Conservation (phyloP, 2,329 filamentous ascomycete species). For the Samsoniella hepiali region DNA sequence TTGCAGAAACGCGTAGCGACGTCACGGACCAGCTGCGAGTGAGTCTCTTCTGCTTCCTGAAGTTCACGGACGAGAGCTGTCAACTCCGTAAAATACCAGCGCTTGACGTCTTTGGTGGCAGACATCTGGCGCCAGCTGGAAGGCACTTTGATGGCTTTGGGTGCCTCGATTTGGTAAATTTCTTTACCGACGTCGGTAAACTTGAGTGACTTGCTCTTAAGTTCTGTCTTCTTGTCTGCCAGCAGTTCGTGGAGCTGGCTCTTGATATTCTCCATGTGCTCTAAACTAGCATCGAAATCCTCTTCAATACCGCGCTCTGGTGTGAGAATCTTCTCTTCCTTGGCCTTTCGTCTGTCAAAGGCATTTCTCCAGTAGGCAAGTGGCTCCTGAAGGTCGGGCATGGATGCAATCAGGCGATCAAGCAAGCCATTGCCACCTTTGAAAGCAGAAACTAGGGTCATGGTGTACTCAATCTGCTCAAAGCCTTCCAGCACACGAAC, state of each 20-base stretch:
- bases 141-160: constrained; percentile 80
- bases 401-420: constrained; percentile 74
- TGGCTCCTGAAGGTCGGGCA: constrained; percentile 77
- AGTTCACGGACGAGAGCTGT: constrained; percentile 78
- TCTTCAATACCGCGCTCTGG: constrained; percentile 85
- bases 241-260: constrained; percentile 68
- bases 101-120: constrained; percentile 81
- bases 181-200: constrained; percentile 92
- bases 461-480: constrained; percentile 95
- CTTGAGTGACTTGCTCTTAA: constrained; percentile 70
- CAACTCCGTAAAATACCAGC: constrained; percentile 88
- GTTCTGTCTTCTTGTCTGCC: constrained; percentile 64
- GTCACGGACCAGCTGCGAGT: constrained; percentile 85
- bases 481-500: constrained; percentile 92
- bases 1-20: constrained; percentile 79
- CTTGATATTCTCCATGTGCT: constrained; percentile 72
- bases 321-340: constrained; percentile 75
- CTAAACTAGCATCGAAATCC: constrained; percentile 83
- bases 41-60: constrained; percentile 91
- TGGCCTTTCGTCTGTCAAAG: constrained; percentile 79
- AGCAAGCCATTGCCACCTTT: constrained; percentile 79
- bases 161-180: constrained; percentile 91
- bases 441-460: constrained; percentile 71
- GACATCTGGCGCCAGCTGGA: constrained; percentile 95
- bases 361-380: constrained; percentile 86